Conservation (phyloP, 352 stramenopile genomes). For the Phytopythium oedochilum region DNA sequence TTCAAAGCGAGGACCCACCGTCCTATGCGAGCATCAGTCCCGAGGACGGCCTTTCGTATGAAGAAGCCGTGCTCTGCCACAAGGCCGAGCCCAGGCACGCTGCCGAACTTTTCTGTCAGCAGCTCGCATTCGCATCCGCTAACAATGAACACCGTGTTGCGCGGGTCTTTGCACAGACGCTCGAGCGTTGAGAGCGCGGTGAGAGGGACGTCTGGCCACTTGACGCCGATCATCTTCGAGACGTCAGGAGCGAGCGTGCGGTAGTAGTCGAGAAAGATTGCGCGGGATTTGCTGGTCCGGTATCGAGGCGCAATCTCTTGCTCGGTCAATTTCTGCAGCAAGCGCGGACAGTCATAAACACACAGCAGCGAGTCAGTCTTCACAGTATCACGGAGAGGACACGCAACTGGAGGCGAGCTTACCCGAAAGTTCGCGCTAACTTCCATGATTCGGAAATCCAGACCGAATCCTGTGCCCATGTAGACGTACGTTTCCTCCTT, state of each 20-base stretch:
- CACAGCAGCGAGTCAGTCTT: not conserved
- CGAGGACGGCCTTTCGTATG: conserved; percentile 63
- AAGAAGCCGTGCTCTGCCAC: conserved; percentile 99
- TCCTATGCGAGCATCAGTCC: conserved; percentile 63
- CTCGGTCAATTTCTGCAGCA: conserved; percentile 62
- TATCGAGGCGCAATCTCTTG: conserved; percentile 58
- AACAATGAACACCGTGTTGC: conserved; percentile 98
- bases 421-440: conserved; percentile 91
- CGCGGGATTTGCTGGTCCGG: conserved; percentile 62
- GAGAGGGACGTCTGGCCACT: conserved; percentile 75
- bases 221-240: conserved; percentile 66
- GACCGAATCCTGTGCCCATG: conserved; percentile 92
- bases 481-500: conserved; percentile 79
- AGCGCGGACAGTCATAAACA: not conserved
- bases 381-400: not conserved
- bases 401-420: conserved; percentile 23
- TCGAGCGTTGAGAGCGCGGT: conserved; percentile 82
- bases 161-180: conserved; percentile 90
- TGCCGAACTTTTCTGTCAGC: conserved; percentile 92
- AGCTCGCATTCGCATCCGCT: conserved; percentile 95
- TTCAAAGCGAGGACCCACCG: conserved; percentile 10
- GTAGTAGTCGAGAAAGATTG: conserved; percentile 99
- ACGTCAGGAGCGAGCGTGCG: conserved; percentile 94
- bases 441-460: conserved; percentile 95
- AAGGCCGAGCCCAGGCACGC: conserved; percentile 94